A percentile compares a stretch with the other conserved stretches of the same genome.
Conservation (phyloP, 176 grass and related monocot species). For the Zizania latifolia region DNA sequence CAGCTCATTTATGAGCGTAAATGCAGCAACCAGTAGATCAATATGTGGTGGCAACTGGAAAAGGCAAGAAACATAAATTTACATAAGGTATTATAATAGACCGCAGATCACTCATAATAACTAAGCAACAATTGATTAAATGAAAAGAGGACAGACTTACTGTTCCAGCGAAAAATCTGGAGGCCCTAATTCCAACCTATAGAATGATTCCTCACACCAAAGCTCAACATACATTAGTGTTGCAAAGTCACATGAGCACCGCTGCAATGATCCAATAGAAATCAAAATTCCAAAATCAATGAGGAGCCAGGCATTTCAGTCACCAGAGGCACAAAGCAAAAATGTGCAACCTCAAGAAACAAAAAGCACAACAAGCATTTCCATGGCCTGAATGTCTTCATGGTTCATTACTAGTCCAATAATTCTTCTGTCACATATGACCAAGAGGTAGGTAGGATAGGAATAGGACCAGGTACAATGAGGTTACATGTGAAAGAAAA, state of each 20-base stretch:
- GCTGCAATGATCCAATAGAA: too few species aligned
- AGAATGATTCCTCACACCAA: constrained; percentile 94
- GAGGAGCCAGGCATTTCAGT: too few species aligned
- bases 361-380: background rate
- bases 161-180: constrained; percentile 82
- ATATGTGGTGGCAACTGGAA: constrained; percentile 76
- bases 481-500: background rate
- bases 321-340: too few species aligned
- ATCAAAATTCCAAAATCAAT: too few species aligned
- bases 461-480: background rate
- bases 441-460: background rate
- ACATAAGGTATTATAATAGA: background rate
- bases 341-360: constrained; percentile 17
- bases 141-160: constrained; percentile 40
- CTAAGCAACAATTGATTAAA: background rate
- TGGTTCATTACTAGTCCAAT: background rate
- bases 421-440: background rate
- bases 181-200: constrained; percentile 54
- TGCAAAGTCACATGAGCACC: constrained; percentile 70
- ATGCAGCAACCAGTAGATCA: too few species aligned
- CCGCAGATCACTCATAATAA: constrained; percentile 15
- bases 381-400: background rate
- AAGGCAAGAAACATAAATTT: constrained; percentile 15
- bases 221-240: constrained; percentile 73
- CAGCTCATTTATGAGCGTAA: constrained; percentile 73